These are phyloP conservation scores for Phoma herbarum DNA, from an alignment of 2,329 filamentous ascomycete species.

Conservation along the genomic window DNA sequence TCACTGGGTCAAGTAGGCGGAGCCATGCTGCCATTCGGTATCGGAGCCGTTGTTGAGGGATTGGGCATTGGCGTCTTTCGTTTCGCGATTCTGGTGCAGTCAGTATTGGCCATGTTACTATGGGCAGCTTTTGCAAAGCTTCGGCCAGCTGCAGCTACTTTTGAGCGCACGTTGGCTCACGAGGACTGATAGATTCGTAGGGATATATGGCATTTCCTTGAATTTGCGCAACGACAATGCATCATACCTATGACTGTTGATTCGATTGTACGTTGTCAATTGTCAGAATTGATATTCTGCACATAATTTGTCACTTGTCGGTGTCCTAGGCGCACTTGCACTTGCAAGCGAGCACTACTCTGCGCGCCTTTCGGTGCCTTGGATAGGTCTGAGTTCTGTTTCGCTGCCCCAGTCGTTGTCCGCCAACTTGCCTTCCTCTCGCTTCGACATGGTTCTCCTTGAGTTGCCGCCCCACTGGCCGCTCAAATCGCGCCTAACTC, in stretches of 20 bases:
- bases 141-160: background rate
- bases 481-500: background rate
- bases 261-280: background rate
- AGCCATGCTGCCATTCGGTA: conserved; percentile 54
- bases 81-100: conserved; percentile 39
- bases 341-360: background rate
- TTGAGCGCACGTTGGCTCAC: background rate
- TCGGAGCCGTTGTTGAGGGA: conserved; percentile 54
- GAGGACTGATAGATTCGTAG: conserved; percentile 5
- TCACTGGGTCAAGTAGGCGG: conserved; percentile 57
- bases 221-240: background rate
- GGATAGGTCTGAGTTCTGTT: conserved; percentile 5
- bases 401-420: conserved; percentile 11
- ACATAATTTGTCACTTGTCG: background rate
- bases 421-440: background rate
- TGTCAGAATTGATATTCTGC: background rate
- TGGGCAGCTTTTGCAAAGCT: conserved; percentile 35
- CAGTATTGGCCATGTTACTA: conserved; percentile 29
- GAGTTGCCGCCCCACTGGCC: background rate
- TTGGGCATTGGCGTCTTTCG: conserved; percentile 53
- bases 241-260: background rate
- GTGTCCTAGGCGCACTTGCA: background rate
- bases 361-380: conserved; percentile 4
- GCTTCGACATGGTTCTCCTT: background rate
- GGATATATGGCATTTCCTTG: background rate